Evolutionary conservation across 164 flowering plant species (phyloP), one percentile per base, ranked within the genome.

Genomic region (Berberis thunbergii): DNA sequence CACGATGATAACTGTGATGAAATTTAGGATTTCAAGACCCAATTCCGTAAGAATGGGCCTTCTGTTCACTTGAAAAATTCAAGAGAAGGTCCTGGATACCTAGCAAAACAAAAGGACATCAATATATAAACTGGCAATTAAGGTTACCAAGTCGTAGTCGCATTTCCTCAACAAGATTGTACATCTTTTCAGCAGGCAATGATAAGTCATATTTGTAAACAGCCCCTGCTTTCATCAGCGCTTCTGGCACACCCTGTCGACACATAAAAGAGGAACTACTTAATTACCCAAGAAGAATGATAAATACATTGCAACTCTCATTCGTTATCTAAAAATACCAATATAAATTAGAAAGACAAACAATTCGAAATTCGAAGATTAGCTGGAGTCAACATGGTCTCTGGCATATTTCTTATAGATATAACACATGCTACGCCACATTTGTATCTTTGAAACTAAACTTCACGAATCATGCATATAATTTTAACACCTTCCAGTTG

Each of bases 161-260:
- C 94, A 91, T 87, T 76, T 91, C 96, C 70, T 86, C 88, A 26
- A 95, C 99, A 76, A 91, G 80, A 71, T 81, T 72, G 64, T 95
- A 91, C 81, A 91, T 81, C 72, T 83, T 80, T 69, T 84, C 97
- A 65, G 83, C 78, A 55, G 97, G 99, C 71, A 95, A 67, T 67
- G 97, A 95, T 67, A 95, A 73, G 78, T 95, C 99, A 74, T 95
- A 95, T 71, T 95, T 95, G 78, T 95, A 95, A 38, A 86, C 85
- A 58, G 96, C 91, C 67, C 99, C 97, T 66, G 97, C 96, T 73
- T 82, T 95, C 77, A 70, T 70, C 65, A 91, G 64, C 67, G 97
- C 97, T 79, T 89, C 97, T 60, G 97, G 68, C 66, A 94, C 39
- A 72, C 97, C 97, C 97, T 94, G 83, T 12, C 45, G 74, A 59